Base-by-base conservation (phyloP, 148 eudicot genomes). In the Fagopyrum homotropicum region DNA sequence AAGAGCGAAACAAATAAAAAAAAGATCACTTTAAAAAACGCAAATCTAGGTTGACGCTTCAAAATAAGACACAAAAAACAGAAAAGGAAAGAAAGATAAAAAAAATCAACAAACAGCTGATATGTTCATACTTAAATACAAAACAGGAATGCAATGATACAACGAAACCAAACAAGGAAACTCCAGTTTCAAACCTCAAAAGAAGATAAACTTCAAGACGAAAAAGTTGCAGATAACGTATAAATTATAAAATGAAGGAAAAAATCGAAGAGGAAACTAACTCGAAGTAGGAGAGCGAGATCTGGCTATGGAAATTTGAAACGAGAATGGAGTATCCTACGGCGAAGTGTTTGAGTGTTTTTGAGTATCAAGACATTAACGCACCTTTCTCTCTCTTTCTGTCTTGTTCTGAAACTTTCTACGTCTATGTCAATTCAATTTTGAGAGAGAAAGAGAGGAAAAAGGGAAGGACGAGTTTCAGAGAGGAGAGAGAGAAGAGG, bases 381-480 rank as follows among this genome's bases (percentile, higher is more conserved):
- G 12, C 9, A 49, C 52, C 52, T 49, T 9, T 61, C 68, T 61
- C 66, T 60, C 66, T 60, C 15, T 48, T 11, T 48, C 51, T 48
- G 10, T 48, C 52, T 49, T 12, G 9, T 14, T 49, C 52, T 49
- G 52, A 61, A 29, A 61, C 35, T 9, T 9, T 61, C 6, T 26
- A 9, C 14, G 68, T 29, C 5, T 61, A 9, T 10, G 69, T 63
- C 44, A 63, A 63, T 63, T 66, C 71, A 66, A 66, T 66, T 66
- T 63, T 63, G 15, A 3, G 72, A 79, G 77, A 64, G 45, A 9
- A 68, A 79, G 77, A 64, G 64, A 59, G 50, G 50, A 35, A 48
- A 35, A 16, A 10, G 35, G 15, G 43, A 48, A 61, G 5, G 45
- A 52, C 12, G 45, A 49, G 60, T 30, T 72, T 17, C 50, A 43